Evolutionary conservation across 805 yeast species (phyloP), one percentile per base, ranked within the genome.

Genomic region (Jamesozyma piceae): DNA sequence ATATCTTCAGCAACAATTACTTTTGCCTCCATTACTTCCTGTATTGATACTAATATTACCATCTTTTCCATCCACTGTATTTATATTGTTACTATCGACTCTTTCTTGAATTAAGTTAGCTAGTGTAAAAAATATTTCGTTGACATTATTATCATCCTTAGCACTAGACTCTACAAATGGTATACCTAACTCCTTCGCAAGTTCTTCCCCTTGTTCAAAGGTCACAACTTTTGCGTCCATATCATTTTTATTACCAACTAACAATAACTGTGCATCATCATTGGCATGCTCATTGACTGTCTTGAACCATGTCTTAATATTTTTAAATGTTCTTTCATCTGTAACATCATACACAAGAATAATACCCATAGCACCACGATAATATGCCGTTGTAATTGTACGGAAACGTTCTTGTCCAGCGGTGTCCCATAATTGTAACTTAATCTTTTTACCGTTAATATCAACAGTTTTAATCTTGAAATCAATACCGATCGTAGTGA

Each of bases 81-180:
- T 82, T 29, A 62, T 48, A 44, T 67, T 64, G 39, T 68, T 68
- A 39, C 65, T 62, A 43, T 67, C 69, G 49, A 80, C 78, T 62
- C 82, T 82, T 42, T 86, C 95, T 67, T 84, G 83, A 57, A 89
- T 85, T 54, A 85, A 73, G 31, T 81, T 76, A 10, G 97, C 95
- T 57, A 90, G 74, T 52, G 85, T 83, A 66, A 82, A 80, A 69
- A 90, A 90, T 37, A 94, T 80, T 44, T 87, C 86, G 57, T 85
- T 94, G 48, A 90, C 97, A 58, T 88, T 88, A 48, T 77, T 80
- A 56, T 87, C 88, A 39, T 89, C 81, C 72, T 92, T 90, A 34
- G 98, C 97, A 66, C 90, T 79, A 28, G 97, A 94, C 69, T 90
- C 98, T 58, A 92, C 72, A 66, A 90, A 92, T 24, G 95, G 94